Percentiles rank a stretch among this genome's conserved stretches.
These are phyloP conservation scores for Rhododendron griersonianum DNA, from an alignment of 148 eudicot species.

Conservation along the genomic window DNA sequence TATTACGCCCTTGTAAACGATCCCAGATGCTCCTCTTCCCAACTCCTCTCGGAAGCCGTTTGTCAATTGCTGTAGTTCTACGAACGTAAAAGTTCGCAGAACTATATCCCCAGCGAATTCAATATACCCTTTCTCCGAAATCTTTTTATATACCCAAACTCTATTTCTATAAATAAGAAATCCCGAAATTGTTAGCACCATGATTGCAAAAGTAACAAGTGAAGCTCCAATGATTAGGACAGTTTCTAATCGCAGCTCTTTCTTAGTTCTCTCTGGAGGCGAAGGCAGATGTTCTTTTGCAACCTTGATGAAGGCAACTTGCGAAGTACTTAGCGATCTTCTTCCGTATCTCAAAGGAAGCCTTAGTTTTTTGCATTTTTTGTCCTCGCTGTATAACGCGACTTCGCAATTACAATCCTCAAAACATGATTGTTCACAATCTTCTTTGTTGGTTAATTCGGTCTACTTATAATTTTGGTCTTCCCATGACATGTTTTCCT, in stretches of 20 bases:
- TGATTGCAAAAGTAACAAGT: neutral
- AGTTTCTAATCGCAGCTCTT: neutral
- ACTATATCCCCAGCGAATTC: neutral
- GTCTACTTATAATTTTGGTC: neutral
- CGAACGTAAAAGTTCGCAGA: neutral
- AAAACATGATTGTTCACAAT: conserved; percentile 17
- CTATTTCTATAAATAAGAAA: neutral
- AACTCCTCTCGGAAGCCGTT: conserved; percentile 1
- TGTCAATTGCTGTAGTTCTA: conserved; percentile 1
- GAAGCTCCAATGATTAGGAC: neutral
- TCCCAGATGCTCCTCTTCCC: conserved; percentile 6
- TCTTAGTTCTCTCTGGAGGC: neutral
- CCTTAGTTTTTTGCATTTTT: conserved; percentile 16
- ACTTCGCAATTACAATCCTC: conserved; percentile 30
- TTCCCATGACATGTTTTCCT: neutral
- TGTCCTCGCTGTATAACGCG: neutral
- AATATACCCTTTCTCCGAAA: neutral
- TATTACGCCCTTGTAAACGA: neutral
- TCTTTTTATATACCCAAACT: neutral
- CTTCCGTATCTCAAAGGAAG: conserved; percentile 27
- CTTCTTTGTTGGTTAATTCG: neutral
- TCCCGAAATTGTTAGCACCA: neutral
- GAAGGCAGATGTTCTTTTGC: neutral
- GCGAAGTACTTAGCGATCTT: neutral
- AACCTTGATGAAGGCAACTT: conserved; percentile 8